These are phyloP conservation scores for peach (Prunus persica) DNA, from an alignment of 306 rosid genomes.

Conservation along the genomic window Prunus_persica_NCBIv2 NC_034013.1:11128501-11129000, in stretches of 20 bases:
- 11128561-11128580: not conserved
- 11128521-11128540: not conserved
- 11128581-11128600: not conserved
- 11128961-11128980: not conserved
- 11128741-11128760: constrained; percentile 28
- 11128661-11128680: constrained; percentile 11
- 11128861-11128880: not conserved
- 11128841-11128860: not conserved
- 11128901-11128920: not conserved
- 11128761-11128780: constrained; percentile 25
- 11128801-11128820: not conserved
- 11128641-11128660: constrained; percentile 45
- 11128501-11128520: not conserved
- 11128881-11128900: not conserved
- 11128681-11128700: not conserved
- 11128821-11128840: not conserved
- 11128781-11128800: not conserved
- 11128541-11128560: constrained; percentile 17
- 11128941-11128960: too few species aligned
- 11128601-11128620: constrained; percentile 44
- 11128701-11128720: not conserved
- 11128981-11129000: constrained; percentile 13
- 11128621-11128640: too few species aligned
- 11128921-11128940: not conserved
- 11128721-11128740: too few species aligned